Evolutionary conservation across 2,329 filamentous ascomycete species (phyloP), one percentile per base, ranked within the genome.

Genomic region (Blumeria graminis): DNA sequence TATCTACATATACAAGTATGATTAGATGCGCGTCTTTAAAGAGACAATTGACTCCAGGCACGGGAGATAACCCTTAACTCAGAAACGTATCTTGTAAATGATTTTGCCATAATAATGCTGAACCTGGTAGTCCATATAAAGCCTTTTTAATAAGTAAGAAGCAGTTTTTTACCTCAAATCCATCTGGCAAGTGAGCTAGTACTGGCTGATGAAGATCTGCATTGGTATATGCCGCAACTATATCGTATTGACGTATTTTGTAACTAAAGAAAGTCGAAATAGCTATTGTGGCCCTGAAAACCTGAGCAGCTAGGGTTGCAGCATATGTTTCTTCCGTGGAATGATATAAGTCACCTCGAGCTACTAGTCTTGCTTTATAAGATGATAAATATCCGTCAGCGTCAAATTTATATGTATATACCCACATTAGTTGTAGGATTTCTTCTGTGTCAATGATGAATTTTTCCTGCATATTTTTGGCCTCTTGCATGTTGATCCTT

Each of bases 331-430:
- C 50, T 16, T 60, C 52, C 0, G 53, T 10, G 10, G 22, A 48
- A 34, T 38, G 22, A 51, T 63, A 50, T 16, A 61, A 55, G 41
- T 63, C 61, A 45, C 62, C 60, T 46, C 16, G n/a, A n/a, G 63
- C 61, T 28, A 60, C 62, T 10, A 63, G 54, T 22, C 62, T 16
- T 28, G 62, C 60, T 48, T 63, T 63, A 16, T 36, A 55, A 39
- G 60, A 62, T 13, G 46, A 13, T 3, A 65, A 57, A 43, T 60
- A 53, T 65, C 45, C 11, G 54, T 46, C 43, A 18, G 11, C 57
- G 38, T 65, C 57, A 22, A 64, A 60, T 48, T 66, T 66, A 55
- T 65, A 64, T 11, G 39, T 60, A 51, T 61, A 66, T 1, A 22
- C 13, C 48, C 22, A 51, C 48, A 51, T 51, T 7, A 51, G 3